Evolutionary conservation across 768 basidiomycete species (phyloP), one percentile per base, ranked within the genome.

Genomic region (Lactarius evosmus): DNA sequence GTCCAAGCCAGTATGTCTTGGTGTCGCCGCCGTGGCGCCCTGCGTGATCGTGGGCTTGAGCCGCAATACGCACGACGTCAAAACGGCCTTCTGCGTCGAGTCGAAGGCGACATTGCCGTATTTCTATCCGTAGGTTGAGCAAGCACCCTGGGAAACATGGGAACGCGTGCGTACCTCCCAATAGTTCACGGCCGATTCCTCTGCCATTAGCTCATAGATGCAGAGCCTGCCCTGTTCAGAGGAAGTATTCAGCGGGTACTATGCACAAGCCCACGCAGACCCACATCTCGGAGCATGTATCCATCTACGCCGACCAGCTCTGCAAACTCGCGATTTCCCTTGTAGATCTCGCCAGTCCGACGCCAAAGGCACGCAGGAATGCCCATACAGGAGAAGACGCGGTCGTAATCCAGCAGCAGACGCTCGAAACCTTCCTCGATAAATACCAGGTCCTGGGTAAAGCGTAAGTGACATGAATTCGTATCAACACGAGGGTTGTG

Each of bases 341-440:
- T 98, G 80, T 98, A 98, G 67, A 98, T 98, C 78, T 98, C 95
- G 36, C 96, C 96, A 2, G 96, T 99, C 54, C 96, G 80, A 30
- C 95, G 82, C 96, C 96, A 98, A 7, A 98, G 82, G 69, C 96
- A 99, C 0, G 95, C 95, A 0, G 96, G 96, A 4, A 98, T 94
- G 36, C 93, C 95, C 89, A 99, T 98, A 0, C 93, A 94, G 58
- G 88, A 88, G 75, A 93, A 93, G 16, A 91, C 93, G 27, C 95
- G 88, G 73, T 98, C 96, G 67, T 98, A 98, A 72, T 97, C 95
- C 25, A 98, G 84, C 62, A 99, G 80, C 65, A 98, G 81, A 1
- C 95, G 89, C 74, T 99, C 96, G 71, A 98, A 98, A 0, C 91
- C 95, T 76, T 98, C 96, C 74, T 98, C 96, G 70, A 99, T 95